phyloP scores from a whole-genome alignment of 768 basidiomycete genomes.

The Mycena filopes region DNA sequence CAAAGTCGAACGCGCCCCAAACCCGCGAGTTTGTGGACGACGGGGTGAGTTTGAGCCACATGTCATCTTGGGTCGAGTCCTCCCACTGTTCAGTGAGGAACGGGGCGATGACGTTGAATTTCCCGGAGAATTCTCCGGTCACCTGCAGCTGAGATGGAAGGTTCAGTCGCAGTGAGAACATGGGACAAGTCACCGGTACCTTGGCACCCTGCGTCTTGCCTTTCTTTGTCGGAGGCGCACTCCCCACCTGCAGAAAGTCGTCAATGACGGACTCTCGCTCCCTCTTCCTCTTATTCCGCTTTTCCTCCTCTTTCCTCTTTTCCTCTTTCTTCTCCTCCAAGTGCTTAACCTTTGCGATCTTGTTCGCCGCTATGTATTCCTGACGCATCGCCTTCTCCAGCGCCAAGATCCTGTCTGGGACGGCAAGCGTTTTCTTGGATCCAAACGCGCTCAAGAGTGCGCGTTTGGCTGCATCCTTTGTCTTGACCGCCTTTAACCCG shows the following conservation, averaged over 20 bases:
- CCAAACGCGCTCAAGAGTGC: constrained; percentile 38
- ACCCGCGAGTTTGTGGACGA: constrained; percentile 39
- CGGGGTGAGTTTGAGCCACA: constrained; percentile 37
- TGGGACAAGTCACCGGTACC: not conserved
- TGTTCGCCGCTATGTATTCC: constrained; percentile 37
- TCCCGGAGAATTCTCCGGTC: constrained; percentile 17
- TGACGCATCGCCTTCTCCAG: constrained; percentile 36
- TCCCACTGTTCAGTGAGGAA: constrained; percentile 33
- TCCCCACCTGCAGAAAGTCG: constrained; percentile 18
- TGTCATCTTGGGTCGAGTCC: constrained; percentile 9
- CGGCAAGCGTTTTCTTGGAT: constrained; percentile 27
- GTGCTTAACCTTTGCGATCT: constrained; percentile 28
- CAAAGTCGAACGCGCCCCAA: constrained; percentile 42
- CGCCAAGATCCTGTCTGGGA: constrained; percentile 35
- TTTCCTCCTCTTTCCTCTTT: constrained; percentile 16
- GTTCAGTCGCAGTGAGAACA: not conserved
- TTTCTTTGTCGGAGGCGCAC: not conserved
- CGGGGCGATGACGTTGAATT: constrained; percentile 34
- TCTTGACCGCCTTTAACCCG: constrained; percentile 40
- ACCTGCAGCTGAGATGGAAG: not conserved
- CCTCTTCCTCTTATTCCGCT: constrained; percentile 15
- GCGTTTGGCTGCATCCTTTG: constrained; percentile 39
- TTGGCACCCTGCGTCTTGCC: constrained; percentile 10
- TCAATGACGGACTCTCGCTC: constrained; percentile 29
- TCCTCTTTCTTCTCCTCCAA: constrained; percentile 21